Evolutionary conservation across 2,329 filamentous ascomycete species (phyloP), one percentile per base, ranked within the genome.

Genomic region (Claviceps sp.): DNA sequence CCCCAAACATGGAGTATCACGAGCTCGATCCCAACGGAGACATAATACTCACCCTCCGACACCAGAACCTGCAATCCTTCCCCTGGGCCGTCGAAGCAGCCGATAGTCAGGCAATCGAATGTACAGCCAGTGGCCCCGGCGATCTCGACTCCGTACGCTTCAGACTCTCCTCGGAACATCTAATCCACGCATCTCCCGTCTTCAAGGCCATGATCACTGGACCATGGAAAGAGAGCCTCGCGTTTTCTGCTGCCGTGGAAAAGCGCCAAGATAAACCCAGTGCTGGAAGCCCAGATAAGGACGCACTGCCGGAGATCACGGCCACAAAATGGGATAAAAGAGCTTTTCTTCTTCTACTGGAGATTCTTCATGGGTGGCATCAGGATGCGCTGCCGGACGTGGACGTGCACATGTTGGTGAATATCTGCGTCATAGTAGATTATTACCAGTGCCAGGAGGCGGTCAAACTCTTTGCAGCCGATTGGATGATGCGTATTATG

Each of bases 391-490:
- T 39, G 61, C 57, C 57, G 20, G 40, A 51, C 1, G 54, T 75
- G 0, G 59, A 57, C 34, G 56, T 75, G 3, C 66, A 73, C 9
- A 59, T 63, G 8, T 61, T 77, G 9, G 66, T 65, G 11, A 68
- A 71, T 47, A 61, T 76, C 2, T 68, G 70, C 5, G 61, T 68
- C 2, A 59, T 76, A 13, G 66, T 71, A 3, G 68, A 74, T 53
- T 67, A 66, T 37, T 72, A 71, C 54, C 60, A 65, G 47, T 70
- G 71, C 55, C 57, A 64, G 6, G 69, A 74, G 47, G 66, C 67
- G 0, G 64, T 73, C 0, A 65, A 72, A 38, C 55, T 67, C 0
- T 72, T 71, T 13, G 20, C 3, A 5, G 22, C 17, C 2, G 7
- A 9, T 22, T 47, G 45, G 45, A 9, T 37, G 7, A 7, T 17